Evolutionary conservation across 2,329 filamentous ascomycete genomes (phyloP).

Genomic region (Fusarium sp.): DNA sequence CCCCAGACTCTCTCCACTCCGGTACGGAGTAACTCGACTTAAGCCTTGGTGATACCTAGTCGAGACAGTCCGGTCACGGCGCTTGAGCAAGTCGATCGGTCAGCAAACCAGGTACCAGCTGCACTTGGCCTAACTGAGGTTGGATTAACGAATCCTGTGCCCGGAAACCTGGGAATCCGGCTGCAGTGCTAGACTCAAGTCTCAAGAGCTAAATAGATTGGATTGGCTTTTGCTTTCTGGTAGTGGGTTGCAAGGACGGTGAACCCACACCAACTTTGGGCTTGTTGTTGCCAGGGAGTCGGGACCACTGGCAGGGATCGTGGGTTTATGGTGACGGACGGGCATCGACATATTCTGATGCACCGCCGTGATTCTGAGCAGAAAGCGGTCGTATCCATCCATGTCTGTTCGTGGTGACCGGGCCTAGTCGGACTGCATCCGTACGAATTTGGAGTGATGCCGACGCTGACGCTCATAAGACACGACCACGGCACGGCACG

Average conservation of each 20-base stretch:
- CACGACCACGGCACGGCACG: conserved; percentile 10
- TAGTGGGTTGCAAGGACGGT: conserved; percentile 33
- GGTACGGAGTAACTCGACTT: conserved; percentile 11
- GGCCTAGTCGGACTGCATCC: conserved; percentile 13
- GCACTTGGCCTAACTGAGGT: conserved; percentile 20
- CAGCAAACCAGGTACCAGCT: conserved; percentile 28
- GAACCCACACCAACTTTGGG: conserved; percentile 24
- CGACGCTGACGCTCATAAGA: conserved; percentile 13
- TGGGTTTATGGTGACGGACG: conserved; percentile 39
- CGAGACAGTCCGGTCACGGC: conserved; percentile 7
- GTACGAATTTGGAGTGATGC: conserved; percentile 30
- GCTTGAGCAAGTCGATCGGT: conserved; percentile 15
- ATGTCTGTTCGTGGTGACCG: conserved; percentile 18
- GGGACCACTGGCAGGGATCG: conserved; percentile 41
- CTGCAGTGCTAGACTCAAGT: conserved; percentile 24
- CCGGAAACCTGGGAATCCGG: conserved; percentile 40
- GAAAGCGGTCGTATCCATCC: conserved; percentile 27
- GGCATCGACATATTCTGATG: conserved; percentile 47
- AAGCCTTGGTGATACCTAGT: conserved; percentile 13
- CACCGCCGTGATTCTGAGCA: conserved; percentile 38
- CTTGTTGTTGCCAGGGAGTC: conserved; percentile 14
- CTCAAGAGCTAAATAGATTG: conserved; percentile 27
- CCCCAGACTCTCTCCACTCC: conserved; percentile 21
- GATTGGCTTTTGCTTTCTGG: conserved; percentile 7
- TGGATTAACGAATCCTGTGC: conserved; percentile 26